Evolutionary conservation across 768 basidiomycete genomes (phyloP), one percentile per base, ranked within the genome.

Genomic region (Leccinellum luteum): DNA sequence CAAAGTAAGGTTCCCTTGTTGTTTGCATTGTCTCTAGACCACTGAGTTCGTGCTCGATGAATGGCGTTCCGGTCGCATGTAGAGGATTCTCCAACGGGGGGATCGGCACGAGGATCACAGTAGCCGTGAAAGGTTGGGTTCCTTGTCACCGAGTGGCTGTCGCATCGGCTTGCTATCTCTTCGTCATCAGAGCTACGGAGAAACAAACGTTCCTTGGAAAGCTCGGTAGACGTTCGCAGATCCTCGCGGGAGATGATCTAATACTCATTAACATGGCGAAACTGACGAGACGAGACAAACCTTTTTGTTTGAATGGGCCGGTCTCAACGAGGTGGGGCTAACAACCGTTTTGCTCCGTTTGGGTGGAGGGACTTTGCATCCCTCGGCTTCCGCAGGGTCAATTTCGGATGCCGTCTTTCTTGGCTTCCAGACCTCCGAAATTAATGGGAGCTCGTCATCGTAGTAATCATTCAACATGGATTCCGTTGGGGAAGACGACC

Each of bases 381-480:
- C 54, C 10, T 81, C 78, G 43, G 76, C 60, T 55, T 81, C 77
- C 13, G 28, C 14, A 21, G 75, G 67, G 62, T 70, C 69, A 8
- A 70, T 70, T 35, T 75, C 73, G 6, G 74, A 71, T 51, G 57
- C 44, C 62, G 60, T 14, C n/a, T 64, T 64, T 28, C 73, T 57
- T 51, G 76, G 74, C 49, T 74, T 69, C 32, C 75, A 52, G 27
- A 73, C 52, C 23, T 73, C 71, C 13, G 63, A 68, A 23, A 74
- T 63, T 3, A 71, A 68, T 0, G 72, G 70, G 14, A 78, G 55
- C 17, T 74, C 41, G 19, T 43, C 77, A 41, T 73, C 71, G 35
- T 67, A 69, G 35, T 78, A 78, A 30, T 66, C 68, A 53, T 71
- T 64, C 21, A 65, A 64, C 34, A 62, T 28, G 15, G 53, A 54